Base-by-base conservation (phyloP, 2,329 filamentous ascomycete species). In the Zasmidium cellare region DNA sequence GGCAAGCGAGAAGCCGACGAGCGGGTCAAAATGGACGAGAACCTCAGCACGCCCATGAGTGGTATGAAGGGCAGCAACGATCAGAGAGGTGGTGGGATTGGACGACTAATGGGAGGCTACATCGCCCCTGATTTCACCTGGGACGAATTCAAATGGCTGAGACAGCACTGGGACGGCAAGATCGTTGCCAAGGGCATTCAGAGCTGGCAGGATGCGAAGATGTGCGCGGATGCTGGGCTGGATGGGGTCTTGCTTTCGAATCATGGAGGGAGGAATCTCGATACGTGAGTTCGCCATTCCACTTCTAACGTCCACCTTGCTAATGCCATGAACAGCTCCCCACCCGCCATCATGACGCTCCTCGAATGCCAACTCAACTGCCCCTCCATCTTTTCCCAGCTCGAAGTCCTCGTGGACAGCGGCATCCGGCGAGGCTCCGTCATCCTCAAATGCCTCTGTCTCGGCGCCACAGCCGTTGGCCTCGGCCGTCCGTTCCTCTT, bases 381-480 rank as follows among this genome's bases (percentile, higher is more conserved):
- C 45, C 86, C 86, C 0, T 77, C 83, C 55, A 77, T 89, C 0
- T 84, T 89, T 52, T 78, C 81, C 23, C 72, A 73, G 53, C 76
- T 88, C 69, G 84, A 88, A 65, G 81, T 89, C 0, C 84, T 82
- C 53, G 75, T 89, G 3, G 87, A 90, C 61, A 85, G 86, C 0
- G 87, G 87, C 0, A 79, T 90, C 25, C 78, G 80, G n/a, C 75
- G 86, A 18, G 87, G 87, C 0, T 84, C 84, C 0, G 87, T 90
- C 66, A 82, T 89, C 2, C 79, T 90, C 64, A 89, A 89, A 70
- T 85, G 84, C 0, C 67, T 89, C 11, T 87, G 84, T 53, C 73
- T 89, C 0, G 87, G 87, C 0, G 87, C 85, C 0, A 85, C 76
- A 53, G 85, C 83, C 0, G 86, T 77, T 0, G 86, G 86, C 0